phyloP scores from a whole-genome alignment of 441 rosid species.

The Biscutella laevigata region DNA sequence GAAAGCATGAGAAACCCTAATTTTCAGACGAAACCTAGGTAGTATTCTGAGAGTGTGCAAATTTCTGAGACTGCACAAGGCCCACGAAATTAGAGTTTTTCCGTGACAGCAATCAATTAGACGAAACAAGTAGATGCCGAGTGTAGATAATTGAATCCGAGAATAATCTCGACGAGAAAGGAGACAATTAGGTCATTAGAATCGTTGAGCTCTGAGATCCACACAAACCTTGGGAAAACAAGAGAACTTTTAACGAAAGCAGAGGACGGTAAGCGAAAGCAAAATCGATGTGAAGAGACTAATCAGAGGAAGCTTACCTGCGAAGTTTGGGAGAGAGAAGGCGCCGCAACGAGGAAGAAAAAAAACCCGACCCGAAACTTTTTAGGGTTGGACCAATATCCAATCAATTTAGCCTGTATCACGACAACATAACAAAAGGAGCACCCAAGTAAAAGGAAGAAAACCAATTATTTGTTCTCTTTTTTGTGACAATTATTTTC shows the following conservation, averaged over 20 bases:
- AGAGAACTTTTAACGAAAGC: neutral
- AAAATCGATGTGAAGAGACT: neutral
- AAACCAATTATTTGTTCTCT: no score
- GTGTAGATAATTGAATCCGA: neutral
- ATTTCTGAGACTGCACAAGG: neutral
- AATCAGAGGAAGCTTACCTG: conserved; percentile 12
- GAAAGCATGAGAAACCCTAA: conserved; percentile 50
- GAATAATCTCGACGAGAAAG: neutral
- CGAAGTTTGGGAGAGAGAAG: conserved; percentile 22
- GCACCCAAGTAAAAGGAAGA: no score
- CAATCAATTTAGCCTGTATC: no score
- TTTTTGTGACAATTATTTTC: no score
- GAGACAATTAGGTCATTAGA: conserved; percentile 22
- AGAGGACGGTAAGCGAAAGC: neutral
- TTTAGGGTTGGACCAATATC: no score
- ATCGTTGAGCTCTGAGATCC: conserved; percentile 19
- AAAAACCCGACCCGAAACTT: conserved; percentile 25
- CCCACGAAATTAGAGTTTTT: conserved; percentile 22
- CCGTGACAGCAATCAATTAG: neutral
- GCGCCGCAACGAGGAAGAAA: conserved; percentile 23
- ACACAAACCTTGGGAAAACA: neutral
- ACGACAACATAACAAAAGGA: no score
- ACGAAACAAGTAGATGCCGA: no score
- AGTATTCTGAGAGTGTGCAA: conserved; percentile 14
- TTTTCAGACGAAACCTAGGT: conserved; percentile 20